phyloP scores from a whole-genome alignment of 371 early-diverging fungal genomes.

The Rhizopus stolonifer region DNA sequence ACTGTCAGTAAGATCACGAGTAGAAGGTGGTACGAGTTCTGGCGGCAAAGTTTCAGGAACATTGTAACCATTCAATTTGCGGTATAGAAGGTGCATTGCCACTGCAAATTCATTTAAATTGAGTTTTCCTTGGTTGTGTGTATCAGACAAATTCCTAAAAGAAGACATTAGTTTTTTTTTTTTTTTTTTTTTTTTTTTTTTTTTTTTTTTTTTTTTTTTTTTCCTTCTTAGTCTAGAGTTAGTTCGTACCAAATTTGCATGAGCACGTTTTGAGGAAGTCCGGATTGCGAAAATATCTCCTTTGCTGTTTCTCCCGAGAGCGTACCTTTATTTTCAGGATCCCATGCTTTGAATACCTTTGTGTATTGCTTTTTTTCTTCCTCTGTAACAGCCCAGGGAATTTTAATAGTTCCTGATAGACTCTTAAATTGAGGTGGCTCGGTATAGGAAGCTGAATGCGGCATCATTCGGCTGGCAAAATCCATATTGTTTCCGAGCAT shows the following conservation, averaged over 20 bases:
- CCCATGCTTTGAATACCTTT: slow-evolving; percentile 88
- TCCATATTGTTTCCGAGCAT: slow-evolving; percentile 40
- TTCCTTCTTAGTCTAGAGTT: neutral
- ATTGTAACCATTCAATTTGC: slow-evolving; percentile 75
- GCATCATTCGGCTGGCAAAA: slow-evolving; percentile 53
- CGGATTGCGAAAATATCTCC: slow-evolving; percentile 86
- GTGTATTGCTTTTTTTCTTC: slow-evolving; percentile 81
- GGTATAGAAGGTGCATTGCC: slow-evolving; percentile 90
- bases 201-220: neutral
- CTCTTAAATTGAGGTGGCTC: slow-evolving; percentile 29
- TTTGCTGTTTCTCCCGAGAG: slow-evolving; percentile 79
- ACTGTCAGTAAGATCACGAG: slow-evolving; percentile 60
- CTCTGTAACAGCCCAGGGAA: slow-evolving; percentile 78
- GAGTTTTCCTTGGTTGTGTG: slow-evolving; percentile 82
- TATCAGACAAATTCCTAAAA: slow-evolving; percentile 77
- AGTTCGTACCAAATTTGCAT: slow-evolving; percentile 80
- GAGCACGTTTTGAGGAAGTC: slow-evolving; percentile 73
- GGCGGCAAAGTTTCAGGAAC: slow-evolving; percentile 79
- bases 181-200: neutral
- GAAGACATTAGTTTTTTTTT: neutral
- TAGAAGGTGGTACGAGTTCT: slow-evolving; percentile 81
- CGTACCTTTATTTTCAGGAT: slow-evolving; percentile 72
- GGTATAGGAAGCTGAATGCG: slow-evolving; percentile 22
- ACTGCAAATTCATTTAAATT: slow-evolving; percentile 91
- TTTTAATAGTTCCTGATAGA: slow-evolving; percentile 35